Evolutionary conservation across 179 eudicot species (phyloP).

Genomic region (Silene vulgaris): DNA sequence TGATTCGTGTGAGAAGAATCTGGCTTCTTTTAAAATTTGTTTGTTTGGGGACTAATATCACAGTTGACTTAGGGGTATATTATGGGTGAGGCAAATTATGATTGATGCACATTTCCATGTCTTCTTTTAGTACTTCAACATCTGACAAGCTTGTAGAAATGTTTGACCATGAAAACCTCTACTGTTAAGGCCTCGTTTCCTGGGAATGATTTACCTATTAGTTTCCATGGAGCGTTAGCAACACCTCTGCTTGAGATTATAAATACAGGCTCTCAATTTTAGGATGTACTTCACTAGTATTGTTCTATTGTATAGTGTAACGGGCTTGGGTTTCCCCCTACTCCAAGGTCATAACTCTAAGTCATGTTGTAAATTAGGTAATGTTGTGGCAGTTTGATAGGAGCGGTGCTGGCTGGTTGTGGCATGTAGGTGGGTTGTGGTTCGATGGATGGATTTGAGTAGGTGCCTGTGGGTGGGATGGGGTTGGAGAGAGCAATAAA

Average conservation of each 20-base stretch:
- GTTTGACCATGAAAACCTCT: not conserved
- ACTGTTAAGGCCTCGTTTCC: not conserved
- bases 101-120: not conserved
- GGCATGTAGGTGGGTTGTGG: not conserved
- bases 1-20: not conserved
- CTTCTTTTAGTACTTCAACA: not conserved
- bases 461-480: not conserved
- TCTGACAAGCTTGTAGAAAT: not conserved
- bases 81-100: not conserved
- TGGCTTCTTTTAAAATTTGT: not conserved
- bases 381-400: no score
- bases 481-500: not conserved
- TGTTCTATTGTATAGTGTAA: not conserved
- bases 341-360: not conserved
- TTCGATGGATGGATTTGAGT: not conserved
- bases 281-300: constrained; percentile 1
- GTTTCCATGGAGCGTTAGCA: not conserved
- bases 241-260: no score
- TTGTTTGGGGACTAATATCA: not conserved
- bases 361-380: not conserved
- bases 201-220: not conserved
- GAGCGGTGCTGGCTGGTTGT: not conserved
- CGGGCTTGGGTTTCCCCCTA: not conserved
- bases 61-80: not conserved
- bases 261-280: not conserved